phyloP scores from a whole-genome alignment of 192 early-diverging fungal genomes.

The Geosiphon pyriformis region DNA sequence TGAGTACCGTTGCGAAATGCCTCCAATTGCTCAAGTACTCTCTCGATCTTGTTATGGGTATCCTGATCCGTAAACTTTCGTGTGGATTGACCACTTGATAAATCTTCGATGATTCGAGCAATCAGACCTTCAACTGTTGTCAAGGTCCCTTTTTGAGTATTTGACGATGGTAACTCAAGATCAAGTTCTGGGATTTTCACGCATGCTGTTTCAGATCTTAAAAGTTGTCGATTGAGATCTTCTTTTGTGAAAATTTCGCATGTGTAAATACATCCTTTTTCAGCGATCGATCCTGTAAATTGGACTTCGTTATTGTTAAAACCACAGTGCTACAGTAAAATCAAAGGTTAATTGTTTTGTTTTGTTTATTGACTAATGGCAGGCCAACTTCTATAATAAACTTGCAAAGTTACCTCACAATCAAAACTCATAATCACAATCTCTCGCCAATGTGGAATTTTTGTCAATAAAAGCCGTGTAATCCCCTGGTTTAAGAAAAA shows the following conservation, averaged over 20 bases:
- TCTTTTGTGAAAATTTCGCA: conserved; percentile 58
- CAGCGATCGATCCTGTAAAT: conserved; percentile 74
- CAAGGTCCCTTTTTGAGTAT: conserved; percentile 70
- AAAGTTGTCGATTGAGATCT: conserved; percentile 88
- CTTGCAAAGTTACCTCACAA: conserved; percentile 13
- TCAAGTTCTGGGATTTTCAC: conserved; percentile 80
- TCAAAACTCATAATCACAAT: conserved; percentile 36
- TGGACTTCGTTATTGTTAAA: conserved; percentile 87
- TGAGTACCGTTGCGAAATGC: conserved; percentile 45
- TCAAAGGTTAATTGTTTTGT: conserved; percentile 63
- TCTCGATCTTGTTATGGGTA: conserved; percentile 70
- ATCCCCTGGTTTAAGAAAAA: conserved; percentile 61
- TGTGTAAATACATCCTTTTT: conserved; percentile 69
- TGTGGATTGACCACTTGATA: conserved; percentile 69
- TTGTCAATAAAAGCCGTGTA: conserved; percentile 80
- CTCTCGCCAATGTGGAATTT: conserved; percentile 91
- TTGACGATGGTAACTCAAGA: conserved; percentile 77
- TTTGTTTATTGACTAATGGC: conserved; percentile 4
- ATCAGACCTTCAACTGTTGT: conserved; percentile 92
- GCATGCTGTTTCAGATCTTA: conserved; percentile 77
- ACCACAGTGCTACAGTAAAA: conserved; percentile 86
- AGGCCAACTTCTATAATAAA: not conserved
- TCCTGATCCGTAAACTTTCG: conserved; percentile 64
- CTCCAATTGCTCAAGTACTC: conserved; percentile 58
- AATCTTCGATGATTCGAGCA: conserved; percentile 70